Evolutionary conservation across 768 basidiomycete genomes (phyloP), one percentile per base, ranked within the genome.

Genomic region (Podaxis sp.): DNA sequence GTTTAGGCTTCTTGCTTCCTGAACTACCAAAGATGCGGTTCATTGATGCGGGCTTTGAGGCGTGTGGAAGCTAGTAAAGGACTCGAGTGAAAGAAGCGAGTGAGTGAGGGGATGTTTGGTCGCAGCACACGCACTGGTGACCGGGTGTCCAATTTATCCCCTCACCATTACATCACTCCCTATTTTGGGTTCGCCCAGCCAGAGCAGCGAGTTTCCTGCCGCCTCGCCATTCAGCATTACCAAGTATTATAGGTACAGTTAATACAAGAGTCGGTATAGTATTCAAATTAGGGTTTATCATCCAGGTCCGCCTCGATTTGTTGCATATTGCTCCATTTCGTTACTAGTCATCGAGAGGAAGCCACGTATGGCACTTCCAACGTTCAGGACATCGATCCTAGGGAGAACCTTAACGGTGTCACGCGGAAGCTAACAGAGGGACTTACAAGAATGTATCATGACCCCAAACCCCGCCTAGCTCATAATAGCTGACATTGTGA

Each of bases 381-480:
- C 93, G 67, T 93, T 95, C 62, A 89, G 77, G 7, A 92, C 86
- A 69, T 97, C 95, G 65, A 97, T 77, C 70, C 88, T 90, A 67
- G 4, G 61, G 32, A 55, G 32, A 61, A 47, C 44, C 46, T 59
- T 25, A 48, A 50, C 50, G 40, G 50, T 6, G 57, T 57, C 5
- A 50, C 38, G 60, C 18, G 16, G 36, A 7, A 14, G 27, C 13
- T 11, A 14, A 50, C 21, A 50, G 32, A n/a, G 37, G 47, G 1
- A 83, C 89, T 81, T 68, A 90, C 86, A 98, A 77, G 77, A 98
- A 98, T 21, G 95, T 98, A 74, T 99, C 96, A 69, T 99, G 96
- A 1, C 97, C 97, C 95, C 95, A 98, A n/a, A 98, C 95, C 7
- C 96, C 95, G 27, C 96, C 96, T 1, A 98, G 82, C 74, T 98